These are phyloP conservation scores for Papilionanthe hybrid DNA, from an alignment of 116 monocot species.

Conservation along the genomic window DNA sequence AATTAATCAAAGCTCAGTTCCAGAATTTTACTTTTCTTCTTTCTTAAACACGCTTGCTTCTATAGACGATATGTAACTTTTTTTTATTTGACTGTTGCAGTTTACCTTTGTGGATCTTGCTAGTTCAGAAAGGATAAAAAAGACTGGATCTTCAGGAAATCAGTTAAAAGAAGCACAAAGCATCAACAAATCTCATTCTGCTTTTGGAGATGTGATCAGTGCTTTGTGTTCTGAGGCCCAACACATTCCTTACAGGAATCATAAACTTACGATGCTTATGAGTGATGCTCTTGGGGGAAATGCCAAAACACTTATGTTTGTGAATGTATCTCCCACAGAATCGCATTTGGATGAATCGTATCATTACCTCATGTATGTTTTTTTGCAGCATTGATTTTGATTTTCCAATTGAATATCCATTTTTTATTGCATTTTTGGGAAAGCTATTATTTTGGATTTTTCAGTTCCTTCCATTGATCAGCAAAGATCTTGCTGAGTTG, in stretches of 20 bases:
- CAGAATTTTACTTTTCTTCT: background rate
- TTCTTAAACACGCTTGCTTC: background rate
- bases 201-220: slow-evolving; percentile 87
- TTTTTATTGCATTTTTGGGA: background rate
- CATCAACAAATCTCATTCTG: slow-evolving; percentile 94
- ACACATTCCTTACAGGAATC: slow-evolving; percentile 95
- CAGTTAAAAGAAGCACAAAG: slow-evolving; percentile 95
- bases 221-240: slow-evolving; percentile 87
- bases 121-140: slow-evolving; percentile 96
- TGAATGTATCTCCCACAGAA: slow-evolving; percentile 88
- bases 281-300: slow-evolving; percentile 97
- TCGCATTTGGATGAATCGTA: slow-evolving; percentile 89
- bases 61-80: background rate
- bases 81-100: slow-evolving; percentile 38
- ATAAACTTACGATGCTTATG: slow-evolving; percentile 97
- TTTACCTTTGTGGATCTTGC: slow-evolving; percentile 98
- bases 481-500: too few relatives aligned
- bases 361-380: slow-evolving; percentile 79
- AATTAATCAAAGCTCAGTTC: too few relatives aligned
- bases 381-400: background rate
- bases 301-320: slow-evolving; percentile 96
- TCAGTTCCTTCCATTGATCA: too few relatives aligned
- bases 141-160: slow-evolving; percentile 82
- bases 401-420: background rate
- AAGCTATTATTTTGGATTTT: too few relatives aligned